Evolutionary conservation across 345 rosid genomes (phyloP).

Genomic region (Bruguiera gymnorhiza): DNA sequence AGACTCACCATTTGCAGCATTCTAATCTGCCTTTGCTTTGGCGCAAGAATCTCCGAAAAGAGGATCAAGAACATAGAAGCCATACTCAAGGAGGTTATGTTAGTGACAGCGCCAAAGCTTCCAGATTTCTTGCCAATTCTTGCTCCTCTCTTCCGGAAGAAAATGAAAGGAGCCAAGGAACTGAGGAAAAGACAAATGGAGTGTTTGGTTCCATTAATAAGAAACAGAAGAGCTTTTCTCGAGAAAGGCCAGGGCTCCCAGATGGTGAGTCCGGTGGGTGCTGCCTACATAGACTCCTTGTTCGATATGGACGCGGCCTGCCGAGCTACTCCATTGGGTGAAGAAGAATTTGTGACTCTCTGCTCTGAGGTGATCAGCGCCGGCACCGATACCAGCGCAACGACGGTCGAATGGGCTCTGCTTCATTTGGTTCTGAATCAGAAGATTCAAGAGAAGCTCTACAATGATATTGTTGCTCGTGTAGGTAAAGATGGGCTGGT

Average conservation of each 20-base stretch:
- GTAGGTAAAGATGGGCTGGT: conserved; percentile 57
- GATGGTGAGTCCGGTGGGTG: conserved; percentile 57
- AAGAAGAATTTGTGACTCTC: conserved; percentile 74
- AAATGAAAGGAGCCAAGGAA: conserved; percentile 22
- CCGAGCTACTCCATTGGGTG: conserved; percentile 47
- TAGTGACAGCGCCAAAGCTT: conserved; percentile 24
- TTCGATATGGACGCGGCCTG: conserved; percentile 42
- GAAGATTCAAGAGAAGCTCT: conserved; percentile 62
- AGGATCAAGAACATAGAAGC: conserved; percentile 19
- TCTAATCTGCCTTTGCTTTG: conserved; percentile 27
- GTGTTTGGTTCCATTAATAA: conserved; percentile 26
- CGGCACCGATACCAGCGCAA: conserved; percentile 92
- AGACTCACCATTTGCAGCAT: conserved; percentile 27
- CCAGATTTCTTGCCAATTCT: conserved; percentile 29
- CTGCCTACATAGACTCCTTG: conserved; percentile 86
- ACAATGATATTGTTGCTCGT: conserved; percentile 48
- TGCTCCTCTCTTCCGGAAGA: conserved; percentile 15
- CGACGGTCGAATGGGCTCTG: conserved; percentile 82
- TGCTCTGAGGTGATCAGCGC: conserved; percentile 91
- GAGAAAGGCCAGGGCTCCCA: conserved; percentile 10
- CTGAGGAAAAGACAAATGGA: conserved; percentile 28
- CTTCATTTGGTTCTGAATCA: conserved; percentile 62
- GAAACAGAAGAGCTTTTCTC: conserved; percentile 21
- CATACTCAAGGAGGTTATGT: conserved; percentile 25
- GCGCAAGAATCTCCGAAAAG: conserved; percentile 26